These are phyloP conservation scores for Xerophyta viscosa DNA, from an alignment of 106 monocot genomes.

Conservation along the genomic window DNA sequence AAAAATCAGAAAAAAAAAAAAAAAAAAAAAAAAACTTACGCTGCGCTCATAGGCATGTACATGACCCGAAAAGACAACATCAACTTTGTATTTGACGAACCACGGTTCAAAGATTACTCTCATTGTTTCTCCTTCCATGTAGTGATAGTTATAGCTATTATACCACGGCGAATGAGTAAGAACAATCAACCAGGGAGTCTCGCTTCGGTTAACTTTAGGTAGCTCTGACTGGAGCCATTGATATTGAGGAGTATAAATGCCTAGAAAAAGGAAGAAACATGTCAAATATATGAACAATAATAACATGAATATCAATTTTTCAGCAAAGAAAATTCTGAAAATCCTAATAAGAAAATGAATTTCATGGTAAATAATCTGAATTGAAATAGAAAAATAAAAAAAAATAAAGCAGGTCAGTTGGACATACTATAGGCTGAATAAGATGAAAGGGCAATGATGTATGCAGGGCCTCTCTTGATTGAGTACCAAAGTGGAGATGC, in stretches of 20 bases:
- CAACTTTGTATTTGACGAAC: constrained; percentile 82
- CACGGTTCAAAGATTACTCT: constrained; percentile 69
- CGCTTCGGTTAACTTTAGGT: constrained; percentile 60
- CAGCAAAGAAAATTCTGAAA: too few relatives aligned
- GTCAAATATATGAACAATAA: too few relatives aligned
- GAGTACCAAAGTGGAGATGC: constrained; percentile 87
- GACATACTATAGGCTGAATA: constrained; percentile 80
- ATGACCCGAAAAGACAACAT: constrained; percentile 71
- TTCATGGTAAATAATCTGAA: too few relatives aligned
- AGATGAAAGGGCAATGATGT: constrained; percentile 76
- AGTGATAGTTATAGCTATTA: constrained; percentile 84
- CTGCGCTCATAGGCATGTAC: constrained; percentile 89
- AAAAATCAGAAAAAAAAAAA: too few relatives aligned
- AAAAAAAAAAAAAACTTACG: constrained; percentile 22
- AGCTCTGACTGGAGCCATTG: constrained; percentile 62
- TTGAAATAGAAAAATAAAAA: too few relatives aligned
- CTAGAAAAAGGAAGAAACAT: constrained; percentile 23
- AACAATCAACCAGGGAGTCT: constrained; percentile 83
- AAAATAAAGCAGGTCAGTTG: too few relatives aligned
- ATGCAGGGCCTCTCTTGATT: constrained; percentile 66
- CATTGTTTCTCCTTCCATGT: constrained; percentile 90
- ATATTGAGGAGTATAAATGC: constrained; percentile 80
- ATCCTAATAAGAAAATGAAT: too few relatives aligned
- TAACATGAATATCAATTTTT: too few relatives aligned
- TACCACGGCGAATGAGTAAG: constrained; percentile 81